These are phyloP conservation scores for Penicillium concentricum DNA, from an alignment of 2,329 filamentous ascomycete species.

Conservation along the genomic window DNA sequence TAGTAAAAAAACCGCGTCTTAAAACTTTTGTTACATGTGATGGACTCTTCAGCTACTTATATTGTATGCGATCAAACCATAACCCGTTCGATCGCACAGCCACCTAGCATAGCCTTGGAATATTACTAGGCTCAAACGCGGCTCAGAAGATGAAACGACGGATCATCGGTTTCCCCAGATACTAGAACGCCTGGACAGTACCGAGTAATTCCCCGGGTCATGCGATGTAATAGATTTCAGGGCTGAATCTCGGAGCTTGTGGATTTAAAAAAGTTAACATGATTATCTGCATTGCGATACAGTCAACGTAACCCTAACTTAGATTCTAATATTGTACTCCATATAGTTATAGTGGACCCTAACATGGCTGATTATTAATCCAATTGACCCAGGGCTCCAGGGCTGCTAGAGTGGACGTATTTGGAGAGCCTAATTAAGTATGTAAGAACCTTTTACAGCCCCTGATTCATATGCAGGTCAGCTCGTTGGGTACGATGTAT, in stretches of 20 bases:
- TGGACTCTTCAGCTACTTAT: not conserved
- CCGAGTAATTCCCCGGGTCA: not conserved
- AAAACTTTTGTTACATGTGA: not conserved
- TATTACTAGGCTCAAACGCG: slow-evolving; percentile 10
- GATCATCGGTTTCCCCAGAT: slow-evolving; percentile 9
- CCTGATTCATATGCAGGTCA: not conserved
- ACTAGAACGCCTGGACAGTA: not conserved
- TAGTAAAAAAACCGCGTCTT: not conserved
- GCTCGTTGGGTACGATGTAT: not conserved
- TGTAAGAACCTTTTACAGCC: not conserved
- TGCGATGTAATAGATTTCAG: not conserved
- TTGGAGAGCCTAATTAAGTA: not conserved
- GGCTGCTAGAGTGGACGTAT: no score
- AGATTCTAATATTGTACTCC: not conserved
- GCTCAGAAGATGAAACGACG: slow-evolving; percentile 13
- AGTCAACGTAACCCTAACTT: not conserved
- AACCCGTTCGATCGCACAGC: not conserved
- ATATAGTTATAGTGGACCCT: not conserved
- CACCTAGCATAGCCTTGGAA: slow-evolving; percentile 3
- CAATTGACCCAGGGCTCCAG: not conserved
- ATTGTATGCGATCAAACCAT: not conserved
- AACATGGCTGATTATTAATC: not conserved
- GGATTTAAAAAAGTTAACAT: not conserved
- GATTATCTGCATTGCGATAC: not conserved
- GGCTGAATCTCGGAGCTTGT: not conserved